Evolutionary conservation across 768 basidiomycete genomes (phyloP).

Genomic region (Antrodiella citrinella): DNA sequence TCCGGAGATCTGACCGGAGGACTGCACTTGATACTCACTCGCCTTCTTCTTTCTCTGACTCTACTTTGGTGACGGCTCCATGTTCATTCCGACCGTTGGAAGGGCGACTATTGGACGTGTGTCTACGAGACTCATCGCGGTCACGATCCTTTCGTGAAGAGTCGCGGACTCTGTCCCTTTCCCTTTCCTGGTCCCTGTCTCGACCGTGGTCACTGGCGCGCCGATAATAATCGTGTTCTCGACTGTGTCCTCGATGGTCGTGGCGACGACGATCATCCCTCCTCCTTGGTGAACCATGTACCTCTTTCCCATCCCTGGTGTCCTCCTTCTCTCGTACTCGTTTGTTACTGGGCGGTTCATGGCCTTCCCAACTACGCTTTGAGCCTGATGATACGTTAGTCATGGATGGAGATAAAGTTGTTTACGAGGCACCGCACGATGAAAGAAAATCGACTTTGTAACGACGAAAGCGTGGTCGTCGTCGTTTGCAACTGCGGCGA

Average conservation of each 20-base stretch:
- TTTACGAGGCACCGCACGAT: slow-evolving; percentile 83
- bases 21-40: slow-evolving; percentile 73
- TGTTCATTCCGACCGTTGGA: slow-evolving; percentile 10
- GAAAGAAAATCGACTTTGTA: slow-evolving; percentile 23
- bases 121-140: slow-evolving; percentile 7
- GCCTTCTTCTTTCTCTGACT: slow-evolving; percentile 80
- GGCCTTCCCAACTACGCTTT: slow-evolving; percentile 70
- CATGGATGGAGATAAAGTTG: slow-evolving; percentile 46
- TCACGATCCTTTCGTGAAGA: slow-evolving; percentile 26
- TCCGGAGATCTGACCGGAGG: neutral
- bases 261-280: slow-evolving; percentile 26
- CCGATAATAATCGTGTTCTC: slow-evolving; percentile 28
- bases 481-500: neutral
- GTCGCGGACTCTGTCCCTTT: slow-evolving; percentile 22
- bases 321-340: slow-evolving; percentile 47
- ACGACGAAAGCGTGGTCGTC: slow-evolving; percentile 1
- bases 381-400: slow-evolving; percentile 80
- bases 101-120: slow-evolving; percentile 6
- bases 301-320: slow-evolving; percentile 63
- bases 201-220: slow-evolving; percentile 20
- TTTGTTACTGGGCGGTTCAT: slow-evolving; percentile 38
- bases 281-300: slow-evolving; percentile 36
- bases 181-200: slow-evolving; percentile 16
- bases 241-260: slow-evolving; percentile 23
- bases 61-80: slow-evolving; percentile 17